Percentiles rank a stretch among this genome's conserved stretches.
Evolutionary conservation across 345 rosid genomes (phyloP).

Genomic region (Euphorbia pulcherrima): DNA sequence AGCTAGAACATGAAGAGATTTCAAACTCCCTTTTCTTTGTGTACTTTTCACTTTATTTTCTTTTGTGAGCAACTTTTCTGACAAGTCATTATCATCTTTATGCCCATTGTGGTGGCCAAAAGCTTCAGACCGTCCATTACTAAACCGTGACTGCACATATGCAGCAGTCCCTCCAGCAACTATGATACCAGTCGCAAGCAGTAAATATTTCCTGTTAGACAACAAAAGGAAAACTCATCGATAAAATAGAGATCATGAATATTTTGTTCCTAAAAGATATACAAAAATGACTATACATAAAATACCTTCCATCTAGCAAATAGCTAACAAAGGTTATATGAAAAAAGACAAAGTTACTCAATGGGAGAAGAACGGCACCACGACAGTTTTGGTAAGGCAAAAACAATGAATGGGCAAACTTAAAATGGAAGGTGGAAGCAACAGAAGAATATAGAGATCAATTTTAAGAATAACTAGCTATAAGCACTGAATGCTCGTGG

Average conservation of each 20-base stretch:
- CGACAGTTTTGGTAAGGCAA: not conserved
- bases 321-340: not conserved
- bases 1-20: conserved; percentile 72
- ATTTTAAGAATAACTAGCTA: not conserved
- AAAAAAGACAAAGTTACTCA: not conserved
- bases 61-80: conserved; percentile 30
- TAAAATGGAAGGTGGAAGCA: not conserved
- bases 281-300: not conserved
- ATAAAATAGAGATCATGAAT: not conserved
- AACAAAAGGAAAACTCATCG: conserved; percentile 13
- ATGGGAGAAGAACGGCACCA: not conserved
- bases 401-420: not conserved
- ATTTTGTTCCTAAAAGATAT: not conserved
- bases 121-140: conserved; percentile 35
- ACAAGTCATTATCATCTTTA: conserved; percentile 37
- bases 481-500: not conserved
- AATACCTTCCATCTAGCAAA: not conserved
- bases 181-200: conserved; percentile 74
- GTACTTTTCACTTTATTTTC: conserved; percentile 32
- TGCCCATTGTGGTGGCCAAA: conserved; percentile 47
- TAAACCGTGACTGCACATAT: conserved; percentile 54
- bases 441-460: not conserved
- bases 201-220: conserved; percentile 58
- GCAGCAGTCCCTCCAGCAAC: conserved; percentile 88
- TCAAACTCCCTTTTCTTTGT: conserved; percentile 61